Percentiles rank a stretch among this genome's conserved stretches.
Evolutionary conservation across 2,329 filamentous ascomycete species (phyloP).

Genomic region (Septoria petroselini): DNA sequence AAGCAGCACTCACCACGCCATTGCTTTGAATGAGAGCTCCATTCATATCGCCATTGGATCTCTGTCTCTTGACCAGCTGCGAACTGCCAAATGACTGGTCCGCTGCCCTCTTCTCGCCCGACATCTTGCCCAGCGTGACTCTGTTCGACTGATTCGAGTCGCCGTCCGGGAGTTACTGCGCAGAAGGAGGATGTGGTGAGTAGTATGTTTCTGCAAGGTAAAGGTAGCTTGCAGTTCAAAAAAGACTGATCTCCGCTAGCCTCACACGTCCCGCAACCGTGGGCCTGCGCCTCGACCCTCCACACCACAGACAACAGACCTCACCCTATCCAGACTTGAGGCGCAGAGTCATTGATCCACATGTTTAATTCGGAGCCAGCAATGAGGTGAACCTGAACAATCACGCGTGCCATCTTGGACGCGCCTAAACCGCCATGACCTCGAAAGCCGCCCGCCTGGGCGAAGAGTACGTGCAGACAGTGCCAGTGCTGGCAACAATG

Average conservation of each 20-base stretch:
- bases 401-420: constrained; percentile 23
- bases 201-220: no score
- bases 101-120: constrained; percentile 88
- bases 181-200: no score
- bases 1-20: constrained; percentile 54
- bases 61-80: constrained; percentile 87
- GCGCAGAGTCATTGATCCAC: neutral
- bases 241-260: neutral
- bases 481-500: neutral
- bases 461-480: constrained; percentile 64
- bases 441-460: constrained; percentile 67
- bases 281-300: neutral
- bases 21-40: constrained; percentile 58
- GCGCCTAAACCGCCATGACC: constrained; percentile 42
- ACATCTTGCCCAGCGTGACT: constrained; percentile 56
- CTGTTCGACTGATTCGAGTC: neutral
- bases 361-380: constrained; percentile 2
- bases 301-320: neutral
- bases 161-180: neutral
- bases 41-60: constrained; percentile 59
- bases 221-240: neutral
- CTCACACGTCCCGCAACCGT: no score
- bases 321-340: constrained; percentile 12
- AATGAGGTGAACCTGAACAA: constrained; percentile 29
- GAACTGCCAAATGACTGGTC: constrained; percentile 74